phyloP scores from a whole-genome alignment of 140 eudicot genomes.

The Anethum foeniculum region DNA sequence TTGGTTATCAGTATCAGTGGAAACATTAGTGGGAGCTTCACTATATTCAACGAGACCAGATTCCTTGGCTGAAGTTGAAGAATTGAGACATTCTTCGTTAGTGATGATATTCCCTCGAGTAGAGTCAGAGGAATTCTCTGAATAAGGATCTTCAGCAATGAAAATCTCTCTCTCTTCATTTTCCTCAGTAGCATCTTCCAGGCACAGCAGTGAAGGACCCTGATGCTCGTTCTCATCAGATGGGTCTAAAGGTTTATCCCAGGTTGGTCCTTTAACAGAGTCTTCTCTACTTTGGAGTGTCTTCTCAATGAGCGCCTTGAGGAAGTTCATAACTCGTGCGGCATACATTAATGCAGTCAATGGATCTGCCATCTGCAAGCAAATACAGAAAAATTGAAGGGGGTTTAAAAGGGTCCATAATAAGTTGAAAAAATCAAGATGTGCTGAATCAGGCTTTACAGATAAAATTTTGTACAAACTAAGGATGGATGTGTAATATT shows the following conservation, averaged over 20 bases:
- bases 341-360: constrained; percentile 92
- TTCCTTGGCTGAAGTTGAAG: constrained; percentile 36
- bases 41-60: constrained; percentile 34
- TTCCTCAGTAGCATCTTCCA: constrained; percentile 23
- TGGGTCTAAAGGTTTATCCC: constrained; percentile 29
- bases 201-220: constrained; percentile 31
- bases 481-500: background rate
- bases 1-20: constrained; percentile 3
- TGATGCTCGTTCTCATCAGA: constrained; percentile 63
- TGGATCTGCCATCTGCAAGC: constrained; percentile 84
- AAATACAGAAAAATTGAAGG: background rate
- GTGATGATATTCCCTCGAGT: constrained; percentile 12
- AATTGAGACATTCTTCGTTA: constrained; percentile 27
- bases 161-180: constrained; percentile 24
- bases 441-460: background rate
- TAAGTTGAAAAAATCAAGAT: background rate
- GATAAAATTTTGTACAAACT: background rate
- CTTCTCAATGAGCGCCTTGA: constrained; percentile 52
- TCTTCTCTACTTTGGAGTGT: constrained; percentile 64
- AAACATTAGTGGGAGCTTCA: constrained; percentile 23
- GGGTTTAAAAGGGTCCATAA: background rate
- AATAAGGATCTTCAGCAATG: constrained; percentile 26
- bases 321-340: constrained; percentile 95
- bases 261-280: constrained; percentile 31
- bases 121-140: constrained; percentile 20